Evolutionary conservation across 2,329 filamentous ascomycete species (phyloP).

Genomic region (Fusarium pseudocircinatum): DNA sequence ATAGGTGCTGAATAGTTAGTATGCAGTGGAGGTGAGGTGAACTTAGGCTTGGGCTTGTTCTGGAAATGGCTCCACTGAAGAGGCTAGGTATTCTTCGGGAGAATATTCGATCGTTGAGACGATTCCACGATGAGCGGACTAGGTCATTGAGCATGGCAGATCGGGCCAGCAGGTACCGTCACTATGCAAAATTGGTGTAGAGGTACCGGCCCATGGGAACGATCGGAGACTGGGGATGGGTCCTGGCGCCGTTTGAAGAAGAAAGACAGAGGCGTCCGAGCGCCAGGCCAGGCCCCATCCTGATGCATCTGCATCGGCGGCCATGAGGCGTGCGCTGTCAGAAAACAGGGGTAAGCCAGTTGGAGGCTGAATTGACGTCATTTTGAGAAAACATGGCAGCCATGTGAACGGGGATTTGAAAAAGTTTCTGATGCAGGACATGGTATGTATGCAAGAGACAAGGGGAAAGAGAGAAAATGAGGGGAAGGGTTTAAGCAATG

Average conservation of each 20-base stretch:
- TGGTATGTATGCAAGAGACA: slow-evolving; percentile 5
- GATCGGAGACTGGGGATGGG: slow-evolving; percentile 10
- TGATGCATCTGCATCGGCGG: neutral
- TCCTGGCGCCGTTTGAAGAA: slow-evolving; percentile 17
- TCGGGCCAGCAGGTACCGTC: slow-evolving; percentile 14
- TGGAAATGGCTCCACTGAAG: slow-evolving; percentile 2
- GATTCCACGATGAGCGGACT: slow-evolving; percentile 29
- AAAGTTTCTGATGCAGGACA: neutral
- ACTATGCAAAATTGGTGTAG: neutral
- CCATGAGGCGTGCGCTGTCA: slow-evolving; percentile 29
- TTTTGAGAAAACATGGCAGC: slow-evolving; percentile 1
- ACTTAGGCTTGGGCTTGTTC: slow-evolving; percentile 5
- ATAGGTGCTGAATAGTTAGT: neutral
- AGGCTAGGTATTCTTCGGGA: slow-evolving; percentile 14
- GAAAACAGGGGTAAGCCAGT: slow-evolving; percentile 19
- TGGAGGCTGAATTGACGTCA: slow-evolving; percentile 33
- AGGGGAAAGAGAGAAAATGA: neutral
- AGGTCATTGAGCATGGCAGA: slow-evolving; percentile 9
- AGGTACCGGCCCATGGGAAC: neutral
- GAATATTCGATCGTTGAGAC: slow-evolving; percentile 27
- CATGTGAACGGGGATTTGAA: slow-evolving; percentile 9
- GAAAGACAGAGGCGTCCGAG: neutral
- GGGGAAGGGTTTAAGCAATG: neutral
- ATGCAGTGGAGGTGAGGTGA: neutral
- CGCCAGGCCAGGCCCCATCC: neutral